Evolutionary conservation across 352 stramenopile genomes (phyloP).

Genomic region (Phytophthora multivora): DNA sequence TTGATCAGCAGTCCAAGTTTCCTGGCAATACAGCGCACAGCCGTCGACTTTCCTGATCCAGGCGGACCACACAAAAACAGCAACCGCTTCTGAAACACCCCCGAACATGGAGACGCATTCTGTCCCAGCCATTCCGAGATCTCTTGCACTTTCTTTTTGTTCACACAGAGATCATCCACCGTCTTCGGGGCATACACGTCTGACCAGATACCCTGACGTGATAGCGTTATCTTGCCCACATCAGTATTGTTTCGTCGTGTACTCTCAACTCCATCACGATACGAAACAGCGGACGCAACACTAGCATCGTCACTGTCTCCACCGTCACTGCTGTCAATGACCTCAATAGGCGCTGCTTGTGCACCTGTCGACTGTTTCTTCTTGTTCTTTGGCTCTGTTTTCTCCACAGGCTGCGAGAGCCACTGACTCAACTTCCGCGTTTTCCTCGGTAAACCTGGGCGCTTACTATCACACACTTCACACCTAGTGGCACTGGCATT

Average conservation of each 20-base stretch:
- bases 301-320: slow-evolving; percentile 27
- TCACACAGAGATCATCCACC: slow-evolving; percentile 77
- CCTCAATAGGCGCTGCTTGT: slow-evolving; percentile 17
- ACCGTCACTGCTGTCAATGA: slow-evolving; percentile 46
- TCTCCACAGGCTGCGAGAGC: slow-evolving; percentile 36
- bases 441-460: slow-evolving; percentile 27
- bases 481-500: slow-evolving; percentile 23
- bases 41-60: slow-evolving; percentile 83
- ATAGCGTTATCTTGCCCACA: not conserved
- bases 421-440: slow-evolving; percentile 48
- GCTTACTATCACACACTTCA: slow-evolving; percentile 48
- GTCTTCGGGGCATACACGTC: slow-evolving; percentile 46
- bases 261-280: not conserved
- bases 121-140: slow-evolving; percentile 62
- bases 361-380: slow-evolving; percentile 5
- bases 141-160: slow-evolving; percentile 85
- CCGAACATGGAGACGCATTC: slow-evolving; percentile 29
- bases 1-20: slow-evolving; percentile 54
- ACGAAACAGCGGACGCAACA: slow-evolving; percentile 5
- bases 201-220: slow-evolving; percentile 47
- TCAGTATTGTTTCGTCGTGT: slow-evolving; percentile 5
- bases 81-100: slow-evolving; percentile 51
- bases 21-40: slow-evolving; percentile 60
- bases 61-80: slow-evolving; percentile 84
- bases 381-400: slow-evolving; percentile 9